Conservation (phyloP, 148 eudicot species). For the Amaranthus cruentus region DNA sequence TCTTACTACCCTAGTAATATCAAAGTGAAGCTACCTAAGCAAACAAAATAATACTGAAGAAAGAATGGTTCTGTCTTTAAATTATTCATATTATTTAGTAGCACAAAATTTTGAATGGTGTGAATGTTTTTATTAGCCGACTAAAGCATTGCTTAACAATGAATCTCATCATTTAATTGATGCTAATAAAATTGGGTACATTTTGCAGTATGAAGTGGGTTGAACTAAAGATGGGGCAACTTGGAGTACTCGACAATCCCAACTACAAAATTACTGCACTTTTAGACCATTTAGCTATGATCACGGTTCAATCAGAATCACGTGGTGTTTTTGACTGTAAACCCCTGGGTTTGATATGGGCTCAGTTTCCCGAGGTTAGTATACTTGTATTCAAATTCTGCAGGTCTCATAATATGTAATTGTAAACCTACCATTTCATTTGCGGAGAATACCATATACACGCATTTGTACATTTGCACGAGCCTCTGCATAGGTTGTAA, state of each 20-base stretch:
- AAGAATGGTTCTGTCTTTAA: background rate
- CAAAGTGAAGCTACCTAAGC: no score
- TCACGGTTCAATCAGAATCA: conserved; percentile 82
- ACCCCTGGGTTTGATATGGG: conserved; percentile 93
- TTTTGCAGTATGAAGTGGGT: conserved; percentile 97
- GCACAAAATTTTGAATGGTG: background rate
- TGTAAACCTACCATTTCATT: background rate
- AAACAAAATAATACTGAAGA: background rate
- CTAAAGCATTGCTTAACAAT: background rate
- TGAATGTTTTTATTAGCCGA: background rate
- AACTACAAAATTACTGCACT: conserved; percentile 95
- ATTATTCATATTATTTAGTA: background rate
- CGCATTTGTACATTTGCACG: background rate
- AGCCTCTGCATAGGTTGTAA: background rate
- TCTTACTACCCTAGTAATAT: no score
- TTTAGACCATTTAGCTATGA: conserved; percentile 91
- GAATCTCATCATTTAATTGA: no score
- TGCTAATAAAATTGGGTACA: background rate
- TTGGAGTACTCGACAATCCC: conserved; percentile 83
- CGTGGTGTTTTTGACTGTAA: conserved; percentile 91
- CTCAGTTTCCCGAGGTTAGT: conserved; percentile 76
- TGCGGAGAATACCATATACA: background rate
- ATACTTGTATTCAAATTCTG: background rate
- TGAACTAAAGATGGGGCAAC: conserved; percentile 89
- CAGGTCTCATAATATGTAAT: background rate